phyloP scores from a whole-genome alignment of 139 green algal genomes.

The Nannochloris sp. region DNA sequence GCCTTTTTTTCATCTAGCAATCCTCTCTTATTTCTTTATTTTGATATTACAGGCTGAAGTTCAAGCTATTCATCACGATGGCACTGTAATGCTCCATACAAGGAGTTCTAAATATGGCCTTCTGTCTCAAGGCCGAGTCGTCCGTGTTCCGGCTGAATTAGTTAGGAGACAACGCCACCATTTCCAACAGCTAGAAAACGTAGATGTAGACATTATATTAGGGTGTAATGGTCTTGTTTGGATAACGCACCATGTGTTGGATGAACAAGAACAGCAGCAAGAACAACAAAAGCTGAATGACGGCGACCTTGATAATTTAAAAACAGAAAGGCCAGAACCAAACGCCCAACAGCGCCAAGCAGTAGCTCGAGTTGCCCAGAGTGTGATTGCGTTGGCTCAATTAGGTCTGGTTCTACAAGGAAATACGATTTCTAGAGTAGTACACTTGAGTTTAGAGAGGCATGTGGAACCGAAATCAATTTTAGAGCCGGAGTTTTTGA shows the following conservation, averaged over 20 bases:
- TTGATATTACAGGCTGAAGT: constrained; percentile 62
- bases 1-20: too few species aligned
- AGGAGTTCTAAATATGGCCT: constrained; percentile 78
- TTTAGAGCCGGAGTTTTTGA: too few species aligned
- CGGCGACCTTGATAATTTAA: not conserved
- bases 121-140: constrained; percentile 55
- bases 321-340: not conserved
- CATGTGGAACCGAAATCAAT: too few species aligned
- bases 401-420: not conserved
- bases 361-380: constrained; percentile 2
- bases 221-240: constrained; percentile 79
- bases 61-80: constrained; percentile 66
- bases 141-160: constrained; percentile 57
- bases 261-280: not conserved
- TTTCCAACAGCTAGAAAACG: constrained; percentile 51
- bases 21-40: not conserved
- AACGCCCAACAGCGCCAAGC: not conserved
- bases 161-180: constrained; percentile 80
- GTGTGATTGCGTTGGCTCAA: not conserved
- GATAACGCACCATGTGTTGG: constrained; percentile 39
- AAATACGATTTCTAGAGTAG: too few species aligned
- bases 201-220: constrained; percentile 68
- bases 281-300: not conserved
- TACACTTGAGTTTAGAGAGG: too few species aligned
- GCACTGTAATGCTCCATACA: constrained; percentile 73